Percentiles rank a stretch among this genome's conserved stretches.
phyloP scores from a whole-genome alignment of 495 filamentous ascomycete genomes.

The Copromyces sp. region DNA sequence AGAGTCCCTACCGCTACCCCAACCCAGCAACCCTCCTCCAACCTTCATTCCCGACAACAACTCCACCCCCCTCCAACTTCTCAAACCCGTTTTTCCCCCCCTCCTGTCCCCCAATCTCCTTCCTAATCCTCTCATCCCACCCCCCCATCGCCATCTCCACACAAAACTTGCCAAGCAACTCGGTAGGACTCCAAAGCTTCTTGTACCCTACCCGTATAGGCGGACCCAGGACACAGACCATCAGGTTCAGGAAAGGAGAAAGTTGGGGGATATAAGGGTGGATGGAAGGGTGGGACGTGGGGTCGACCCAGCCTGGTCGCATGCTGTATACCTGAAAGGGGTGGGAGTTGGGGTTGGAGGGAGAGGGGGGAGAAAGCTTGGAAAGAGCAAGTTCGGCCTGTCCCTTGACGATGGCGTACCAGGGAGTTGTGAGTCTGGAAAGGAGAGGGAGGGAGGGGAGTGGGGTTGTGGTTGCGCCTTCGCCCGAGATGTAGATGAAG shows the following conservation, averaged over 20 bases:
- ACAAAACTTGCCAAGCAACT: conserved; percentile 27
- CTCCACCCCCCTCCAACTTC: conserved; percentile 28
- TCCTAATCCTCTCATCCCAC: no score
- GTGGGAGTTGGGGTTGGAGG: conserved; percentile 11
- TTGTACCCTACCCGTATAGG: conserved; percentile 11
- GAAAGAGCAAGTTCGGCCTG: conserved; percentile 46
- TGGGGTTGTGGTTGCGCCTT: conserved; percentile 39
- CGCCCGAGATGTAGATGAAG: conserved; percentile 62
- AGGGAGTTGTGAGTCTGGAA: conserved; percentile 19
- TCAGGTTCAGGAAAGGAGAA: background rate
- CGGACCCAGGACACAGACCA: conserved; percentile 8
- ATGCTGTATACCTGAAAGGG: conserved; percentile 41
- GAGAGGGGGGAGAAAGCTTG: conserved; percentile 8
- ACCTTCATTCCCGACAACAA: conserved; percentile 37
- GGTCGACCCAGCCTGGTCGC: conserved; percentile 46
- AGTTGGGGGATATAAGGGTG: conserved; percentile 32
- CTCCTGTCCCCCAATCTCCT: conserved; percentile 30
- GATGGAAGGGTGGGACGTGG: conserved; percentile 36
- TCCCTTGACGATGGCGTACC: conserved; percentile 42
- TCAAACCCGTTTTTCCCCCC: conserved; percentile 22
- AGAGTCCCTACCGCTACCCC: background rate
- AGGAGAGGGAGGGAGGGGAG: conserved; percentile 46
- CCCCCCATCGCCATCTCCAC: conserved; percentile 51
- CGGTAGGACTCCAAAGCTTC: conserved; percentile 31
- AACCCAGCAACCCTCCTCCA: conserved; percentile 37